A percentile compares a stretch with the other conserved stretches of the same genome.
These are phyloP conservation scores for Populus trichocarpa DNA, from an alignment of 441 rosid species.

Conservation along the genomic window DNA sequence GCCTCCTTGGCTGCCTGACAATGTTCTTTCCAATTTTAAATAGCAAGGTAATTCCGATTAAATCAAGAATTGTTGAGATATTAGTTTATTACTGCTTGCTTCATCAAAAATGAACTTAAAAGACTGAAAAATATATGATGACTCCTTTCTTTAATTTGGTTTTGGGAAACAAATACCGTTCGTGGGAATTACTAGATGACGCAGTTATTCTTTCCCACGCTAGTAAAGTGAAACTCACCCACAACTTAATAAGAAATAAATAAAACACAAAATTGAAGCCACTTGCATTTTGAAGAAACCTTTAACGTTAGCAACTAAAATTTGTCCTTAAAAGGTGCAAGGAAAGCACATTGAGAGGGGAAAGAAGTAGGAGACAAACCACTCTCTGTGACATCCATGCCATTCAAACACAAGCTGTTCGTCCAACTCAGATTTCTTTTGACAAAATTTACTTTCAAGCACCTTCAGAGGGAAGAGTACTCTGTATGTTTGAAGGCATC, in stretches of 20 bases:
- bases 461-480: conserved; percentile 62
- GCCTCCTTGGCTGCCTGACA: too few species aligned
- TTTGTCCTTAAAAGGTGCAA: neutral
- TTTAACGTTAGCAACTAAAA: neutral
- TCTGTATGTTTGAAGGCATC: conserved; percentile 92
- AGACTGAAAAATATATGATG: too few species aligned
- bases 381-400: neutral
- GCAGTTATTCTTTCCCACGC: neutral
- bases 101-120: too few species aligned
- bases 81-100: too few species aligned
- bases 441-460: conserved; percentile 23
- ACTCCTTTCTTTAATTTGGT: too few species aligned
- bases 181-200: neutral
- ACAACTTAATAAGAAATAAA: too few species aligned
- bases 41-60: too few species aligned
- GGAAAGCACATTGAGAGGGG: neutral
- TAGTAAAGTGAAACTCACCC: neutral
- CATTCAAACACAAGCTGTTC: neutral
- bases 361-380: neutral
- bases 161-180: neutral
- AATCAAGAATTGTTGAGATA: too few species aligned
- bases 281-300: neutral
- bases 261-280: neutral
- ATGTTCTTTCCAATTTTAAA: too few species aligned
- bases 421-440: neutral